Base-by-base conservation (phyloP, 805 yeast species). In the Candida takata region DNA sequence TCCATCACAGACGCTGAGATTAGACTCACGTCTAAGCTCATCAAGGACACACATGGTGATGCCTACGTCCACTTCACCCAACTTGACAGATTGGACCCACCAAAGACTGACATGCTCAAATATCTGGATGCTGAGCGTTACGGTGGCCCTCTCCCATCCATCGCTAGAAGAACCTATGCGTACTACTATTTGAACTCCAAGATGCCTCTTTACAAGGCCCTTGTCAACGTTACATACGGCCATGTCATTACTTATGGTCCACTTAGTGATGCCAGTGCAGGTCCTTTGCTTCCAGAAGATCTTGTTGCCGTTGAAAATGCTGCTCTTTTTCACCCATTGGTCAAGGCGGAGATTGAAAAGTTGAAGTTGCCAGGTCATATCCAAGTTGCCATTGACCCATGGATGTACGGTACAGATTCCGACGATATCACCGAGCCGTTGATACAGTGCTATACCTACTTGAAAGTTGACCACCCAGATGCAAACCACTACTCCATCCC, bases 371-470 rank as follows among this genome's bases (percentile, higher is more conserved):
- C 87, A 42, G 29, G 37, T 53, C 55, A 71, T 56, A 62, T 54
- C 44, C 49, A 56, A 24, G 78, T 79, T 33, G 70, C 77, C 47
- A 70, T 70, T 53, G 90, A 82, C 55, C 85, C 88, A 35, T 84
- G 95, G 94, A 84, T 82, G 70, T 82, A 84, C 56, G 94, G 90
- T 51, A 78, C 86, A 24, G 86, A 79, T 54, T 78, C 76, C 48
- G 62, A 72, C 32, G 49, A 51, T 28, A 36, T 55, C 13, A 64
- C 57, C 29, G 71, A 79, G 58, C 72, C 77, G n/a, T 63, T 77
- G 64, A 65, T 77, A 44, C 87, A 80, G 62, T 77, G 79, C 57
- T 79, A 77, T 66, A 77, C 81, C 77, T 84, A 84, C 61, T 69
- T 83, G 52, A 77, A 72, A 39, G 74, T 82, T 44, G 59, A 73